A percentile compares a stretch with the other conserved stretches of the same genome.
Evolutionary conservation across 2,329 filamentous ascomycete genomes (phyloP).

Genomic region (Pestalotiopsis sp.): DNA sequence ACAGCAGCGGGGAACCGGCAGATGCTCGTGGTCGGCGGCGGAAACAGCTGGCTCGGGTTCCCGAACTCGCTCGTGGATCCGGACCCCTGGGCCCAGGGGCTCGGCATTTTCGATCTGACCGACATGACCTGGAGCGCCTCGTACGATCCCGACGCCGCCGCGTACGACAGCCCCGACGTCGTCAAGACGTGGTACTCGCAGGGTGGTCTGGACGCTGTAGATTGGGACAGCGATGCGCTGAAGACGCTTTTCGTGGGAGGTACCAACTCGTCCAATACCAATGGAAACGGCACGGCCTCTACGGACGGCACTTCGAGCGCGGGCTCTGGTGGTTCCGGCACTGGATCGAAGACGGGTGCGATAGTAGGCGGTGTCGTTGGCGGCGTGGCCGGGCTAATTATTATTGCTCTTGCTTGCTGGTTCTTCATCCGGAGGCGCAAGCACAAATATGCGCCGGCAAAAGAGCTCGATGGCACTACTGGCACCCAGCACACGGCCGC

Average conservation of each 20-base stretch:
- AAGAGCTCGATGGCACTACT: background rate
- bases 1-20: slow-evolving; percentile 26
- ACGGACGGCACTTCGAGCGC: background rate
- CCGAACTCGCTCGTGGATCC: slow-evolving; percentile 22
- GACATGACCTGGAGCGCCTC: slow-evolving; percentile 32
- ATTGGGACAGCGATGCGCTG: slow-evolving; percentile 25
- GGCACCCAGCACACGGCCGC: background rate
- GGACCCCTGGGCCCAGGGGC: slow-evolving; percentile 35
- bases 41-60: slow-evolving; percentile 24
- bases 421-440: background rate
- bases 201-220: slow-evolving; percentile 26
- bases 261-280: slow-evolving; percentile 13
- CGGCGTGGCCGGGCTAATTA: slow-evolving; percentile 18
- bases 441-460: background rate
- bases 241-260: slow-evolving; percentile 25
- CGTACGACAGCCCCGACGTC: slow-evolving; percentile 33
- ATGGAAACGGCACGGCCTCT: slow-evolving; percentile 10
- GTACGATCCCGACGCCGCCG: slow-evolving; percentile 32
- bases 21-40: slow-evolving; percentile 40
- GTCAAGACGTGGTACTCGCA: slow-evolving; percentile 34
- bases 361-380: slow-evolving; percentile 28
- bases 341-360: slow-evolving; percentile 5
- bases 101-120: slow-evolving; percentile 41
- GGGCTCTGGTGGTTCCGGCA: background rate
- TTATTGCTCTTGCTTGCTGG: background rate